Evolutionary conservation across 1,139 yeast species (phyloP).

Genomic region (Candida freyschussii): DNA sequence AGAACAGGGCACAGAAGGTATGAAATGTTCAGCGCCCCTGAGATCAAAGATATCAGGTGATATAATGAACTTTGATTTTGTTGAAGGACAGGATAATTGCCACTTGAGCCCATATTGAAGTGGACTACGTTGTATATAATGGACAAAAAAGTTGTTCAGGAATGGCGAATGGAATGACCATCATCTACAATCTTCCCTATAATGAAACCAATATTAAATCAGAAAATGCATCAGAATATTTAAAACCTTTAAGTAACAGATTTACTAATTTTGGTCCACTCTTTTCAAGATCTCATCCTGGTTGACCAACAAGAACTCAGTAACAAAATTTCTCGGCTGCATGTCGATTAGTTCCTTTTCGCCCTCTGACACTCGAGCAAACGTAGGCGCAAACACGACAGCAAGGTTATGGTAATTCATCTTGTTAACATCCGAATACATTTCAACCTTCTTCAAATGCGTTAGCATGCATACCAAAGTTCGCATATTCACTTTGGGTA

Average conservation of each 20-base stretch:
- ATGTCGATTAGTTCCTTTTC: slow-evolving; percentile 84
- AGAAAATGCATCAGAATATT: neutral
- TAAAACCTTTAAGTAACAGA: neutral
- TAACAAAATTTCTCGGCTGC: slow-evolving; percentile 73
- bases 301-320: slow-evolving; percentile 68
- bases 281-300: slow-evolving; percentile 37
- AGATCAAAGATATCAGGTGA: slow-evolving; percentile 52
- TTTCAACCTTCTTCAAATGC: slow-evolving; percentile 59
- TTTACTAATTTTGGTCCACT: slow-evolving; percentile 1
- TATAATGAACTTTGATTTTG: neutral
- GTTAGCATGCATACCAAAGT: slow-evolving; percentile 52
- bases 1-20: slow-evolving; percentile 69
- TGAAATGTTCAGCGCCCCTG: slow-evolving; percentile 68
- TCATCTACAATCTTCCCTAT: no score
- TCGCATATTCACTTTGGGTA: slow-evolving; percentile 67
- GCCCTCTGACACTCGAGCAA: slow-evolving; percentile 76
- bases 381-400: slow-evolving; percentile 93
- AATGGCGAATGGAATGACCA: no score
- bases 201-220: no score
- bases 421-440: slow-evolving; percentile 47
- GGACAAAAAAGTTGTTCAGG: no score
- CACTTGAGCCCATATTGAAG: neutral
- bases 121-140: no score
- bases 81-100: neutral
- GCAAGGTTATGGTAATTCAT: slow-evolving; percentile 84